Evolutionary conservation across 805 yeast species (phyloP), one percentile per base, ranked within the genome.

Genomic region (Candida silvicultrix): DNA sequence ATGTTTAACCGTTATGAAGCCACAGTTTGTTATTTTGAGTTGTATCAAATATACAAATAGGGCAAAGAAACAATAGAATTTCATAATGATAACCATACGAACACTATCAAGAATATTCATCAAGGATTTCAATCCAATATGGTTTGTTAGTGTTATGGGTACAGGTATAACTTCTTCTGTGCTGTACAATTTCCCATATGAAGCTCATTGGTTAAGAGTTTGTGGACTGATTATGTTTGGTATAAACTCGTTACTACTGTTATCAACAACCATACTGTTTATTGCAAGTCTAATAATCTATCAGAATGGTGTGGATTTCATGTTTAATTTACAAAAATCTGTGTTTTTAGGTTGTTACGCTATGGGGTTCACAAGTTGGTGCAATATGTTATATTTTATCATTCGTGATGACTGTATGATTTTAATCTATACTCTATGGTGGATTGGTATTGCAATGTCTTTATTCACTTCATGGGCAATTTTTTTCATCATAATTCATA

Each of bases 121-220:
- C 7, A 16, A 34, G 21, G 18, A 53, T 20, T 71, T 72, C 51
- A 66, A 68, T 34, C 85, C 88, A 1, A 70, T 71, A 8, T 82
- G 81, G 73, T 88, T 82, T 64, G 83, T 85, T 22, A 70, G 80
- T 42, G 76, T 81, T n/a, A 89, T 89, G 96, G 96, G 95, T 2
- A 75, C 83, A 3, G 96, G 96, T 2, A 85, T 89, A 36, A 68
- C 87, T 1, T 68, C 86, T 4, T 60, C 76, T 35, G 66, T 87
- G 4, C 68, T 89, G 34, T 75, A 78, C 60, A 61, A 69, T 31
- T 89, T 83, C 60, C 89, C 96, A 0, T 85, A 78, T 56, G 73
- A 71, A 2, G 74, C 81, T 0, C 60, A 66, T 11, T 83, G 89
- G 89, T 66, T 84, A 32, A 55, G 66, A 39, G 59, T 73, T 2